Evolutionary conservation across 768 basidiomycete genomes (phyloP).

Genomic region (Mycena vulgaris): DNA sequence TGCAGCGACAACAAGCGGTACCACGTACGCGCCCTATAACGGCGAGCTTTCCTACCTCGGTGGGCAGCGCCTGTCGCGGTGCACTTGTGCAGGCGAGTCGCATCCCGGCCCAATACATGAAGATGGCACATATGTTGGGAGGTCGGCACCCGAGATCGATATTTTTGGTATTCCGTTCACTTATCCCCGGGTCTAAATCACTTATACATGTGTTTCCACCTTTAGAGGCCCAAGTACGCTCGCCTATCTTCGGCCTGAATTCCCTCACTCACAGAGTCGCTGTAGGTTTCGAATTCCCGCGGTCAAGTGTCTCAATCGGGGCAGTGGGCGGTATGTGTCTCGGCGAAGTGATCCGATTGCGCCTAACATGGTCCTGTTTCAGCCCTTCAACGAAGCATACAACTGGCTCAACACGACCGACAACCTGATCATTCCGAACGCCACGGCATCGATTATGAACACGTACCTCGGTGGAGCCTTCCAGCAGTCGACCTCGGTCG

Average conservation of each 20-base stretch:
- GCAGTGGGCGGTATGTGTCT: slow-evolving; percentile 62
- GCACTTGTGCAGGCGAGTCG: slow-evolving; percentile 71
- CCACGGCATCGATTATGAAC: slow-evolving; percentile 54
- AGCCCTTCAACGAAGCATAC: slow-evolving; percentile 65
- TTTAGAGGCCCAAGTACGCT: no score
- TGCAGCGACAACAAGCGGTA: slow-evolving; percentile 64
- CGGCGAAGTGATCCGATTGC: no score
- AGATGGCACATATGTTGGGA: slow-evolving; percentile 66
- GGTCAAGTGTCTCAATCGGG: slow-evolving; percentile 66
- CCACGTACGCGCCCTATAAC: slow-evolving; percentile 54
- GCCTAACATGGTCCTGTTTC: no score
- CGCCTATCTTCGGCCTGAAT: no score
- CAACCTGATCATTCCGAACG: slow-evolving; percentile 55
- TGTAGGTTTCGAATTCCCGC: no score
- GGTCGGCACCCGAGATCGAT: slow-evolving; percentile 74
- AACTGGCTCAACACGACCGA: slow-evolving; percentile 53
- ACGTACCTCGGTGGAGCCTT: slow-evolving; percentile 60
- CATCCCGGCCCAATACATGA: slow-evolving; percentile 69
- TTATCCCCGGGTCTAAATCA: no score
- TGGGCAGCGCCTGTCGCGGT: slow-evolving; percentile 71
- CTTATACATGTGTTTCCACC: no score
- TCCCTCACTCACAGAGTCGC: no score
- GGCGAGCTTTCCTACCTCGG: slow-evolving; percentile 63
- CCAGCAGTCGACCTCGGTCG: slow-evolving; percentile 59
- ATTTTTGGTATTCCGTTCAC: no score